A percentile compares a stretch with the other conserved stretches of the same genome.
These are phyloP conservation scores for Fraxinus xanthoxyloides DNA, from an alignment of 305 asterid genomes.

Conservation along the genomic window DNA sequence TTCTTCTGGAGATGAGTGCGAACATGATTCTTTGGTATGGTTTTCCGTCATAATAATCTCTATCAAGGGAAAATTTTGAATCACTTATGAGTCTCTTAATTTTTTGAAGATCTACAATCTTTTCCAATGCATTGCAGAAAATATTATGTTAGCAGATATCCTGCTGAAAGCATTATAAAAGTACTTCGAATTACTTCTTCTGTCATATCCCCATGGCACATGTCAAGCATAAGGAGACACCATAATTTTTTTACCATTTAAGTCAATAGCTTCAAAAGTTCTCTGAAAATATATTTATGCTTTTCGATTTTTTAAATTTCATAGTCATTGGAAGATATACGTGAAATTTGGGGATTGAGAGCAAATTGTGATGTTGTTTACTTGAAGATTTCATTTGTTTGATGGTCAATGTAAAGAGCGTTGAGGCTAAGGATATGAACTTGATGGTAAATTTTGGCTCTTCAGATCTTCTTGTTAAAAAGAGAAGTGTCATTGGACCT, in stretches of 20 bases:
- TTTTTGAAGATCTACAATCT: not conserved
- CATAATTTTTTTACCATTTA: not conserved
- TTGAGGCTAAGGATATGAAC: not conserved
- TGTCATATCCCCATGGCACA: not conserved
- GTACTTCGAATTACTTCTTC: not conserved
- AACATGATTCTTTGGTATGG: not conserved
- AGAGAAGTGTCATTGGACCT: not conserved
- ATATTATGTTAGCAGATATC: not conserved
- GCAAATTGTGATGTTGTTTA: not conserved
- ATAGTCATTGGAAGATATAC: not conserved
- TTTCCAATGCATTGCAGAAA: not conserved
- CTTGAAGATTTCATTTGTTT: not conserved
- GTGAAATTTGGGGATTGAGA: not conserved
- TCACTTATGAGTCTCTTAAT: not conserved
- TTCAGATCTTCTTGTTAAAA: not conserved
- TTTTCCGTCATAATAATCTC: not conserved
- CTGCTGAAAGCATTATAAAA: not conserved
- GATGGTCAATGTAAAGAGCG: not conserved
- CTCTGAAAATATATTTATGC: not conserved
- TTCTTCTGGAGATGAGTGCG: conserved; percentile 2
- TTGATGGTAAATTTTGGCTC: not conserved
- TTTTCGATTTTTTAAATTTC: not conserved
- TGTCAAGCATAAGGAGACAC: not conserved
- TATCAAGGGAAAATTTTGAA: not conserved
- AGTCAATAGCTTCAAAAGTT: not conserved